Evolutionary conservation across 257 asterid genomes (phyloP).

Genomic region (Penstemon newberryi): DNA sequence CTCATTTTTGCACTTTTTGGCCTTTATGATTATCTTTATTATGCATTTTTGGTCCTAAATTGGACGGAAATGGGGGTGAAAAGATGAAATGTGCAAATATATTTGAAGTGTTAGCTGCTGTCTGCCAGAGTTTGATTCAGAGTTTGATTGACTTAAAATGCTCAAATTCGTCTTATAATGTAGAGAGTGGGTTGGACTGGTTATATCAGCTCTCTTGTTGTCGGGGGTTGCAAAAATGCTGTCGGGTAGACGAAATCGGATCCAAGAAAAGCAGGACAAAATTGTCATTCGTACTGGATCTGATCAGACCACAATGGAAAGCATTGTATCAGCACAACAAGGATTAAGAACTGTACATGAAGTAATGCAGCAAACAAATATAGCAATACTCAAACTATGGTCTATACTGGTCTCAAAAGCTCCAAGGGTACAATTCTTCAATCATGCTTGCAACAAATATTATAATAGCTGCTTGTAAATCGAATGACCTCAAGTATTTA

Average conservation of each 20-base stretch:
- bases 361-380: conserved; percentile 55
- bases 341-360: conserved; percentile 63
- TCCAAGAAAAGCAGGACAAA: conserved; percentile 41
- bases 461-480: neutral
- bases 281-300: conserved; percentile 55
- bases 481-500: neutral
- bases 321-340: conserved; percentile 81
- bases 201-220: conserved; percentile 53
- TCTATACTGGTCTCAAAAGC: conserved; percentile 63
- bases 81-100: too few relatives aligned
- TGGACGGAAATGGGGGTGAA: too few relatives aligned
- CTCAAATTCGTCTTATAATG: conserved; percentile 1
- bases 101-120: neutral
- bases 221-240: conserved; percentile 52
- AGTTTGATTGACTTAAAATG: neutral
- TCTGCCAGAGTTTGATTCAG: neutral
- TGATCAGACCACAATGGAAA: conserved; percentile 72
- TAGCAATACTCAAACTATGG: conserved; percentile 69
- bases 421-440: conserved; percentile 59
- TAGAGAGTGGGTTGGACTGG: conserved; percentile 79
- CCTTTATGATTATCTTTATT: too few relatives aligned
- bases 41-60: too few relatives aligned
- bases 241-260: conserved; percentile 36
- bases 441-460: neutral
- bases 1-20: too few relatives aligned